These are phyloP conservation scores for Cutaneotrichosporon spelunceum DNA, from an alignment of 1,284 basidiomycete species.

Conservation along the genomic window DNA sequence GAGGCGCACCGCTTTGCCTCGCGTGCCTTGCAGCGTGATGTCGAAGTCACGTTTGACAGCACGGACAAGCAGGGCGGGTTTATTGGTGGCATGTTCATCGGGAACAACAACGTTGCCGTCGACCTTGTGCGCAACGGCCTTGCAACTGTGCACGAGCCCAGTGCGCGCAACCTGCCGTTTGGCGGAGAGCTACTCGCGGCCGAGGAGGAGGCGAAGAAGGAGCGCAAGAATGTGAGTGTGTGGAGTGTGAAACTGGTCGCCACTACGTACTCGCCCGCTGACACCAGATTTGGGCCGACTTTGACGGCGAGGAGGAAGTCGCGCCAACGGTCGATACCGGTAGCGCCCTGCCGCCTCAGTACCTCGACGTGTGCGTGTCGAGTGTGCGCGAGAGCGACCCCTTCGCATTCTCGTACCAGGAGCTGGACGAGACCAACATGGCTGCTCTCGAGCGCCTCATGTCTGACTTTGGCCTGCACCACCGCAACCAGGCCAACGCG, in stretches of 20 bases:
- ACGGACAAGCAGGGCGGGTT: conserved; percentile 95
- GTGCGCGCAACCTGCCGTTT: conserved; percentile 76
- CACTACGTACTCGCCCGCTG: conserved; percentile 4
- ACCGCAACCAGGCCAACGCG: conserved; percentile 61
- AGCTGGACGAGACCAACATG: conserved; percentile 78
- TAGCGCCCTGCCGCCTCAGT: conserved; percentile 69
- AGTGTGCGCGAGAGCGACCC: conserved; percentile 73
- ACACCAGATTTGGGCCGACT: conserved; percentile 74
- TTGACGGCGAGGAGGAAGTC: conserved; percentile 64
- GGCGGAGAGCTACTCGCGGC: conserved; percentile 75
- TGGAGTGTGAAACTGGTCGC: background rate
- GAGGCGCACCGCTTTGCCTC: conserved; percentile 81
- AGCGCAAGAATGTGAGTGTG: conserved; percentile 65
- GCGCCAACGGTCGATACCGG: conserved; percentile 48
- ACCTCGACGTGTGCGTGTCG: conserved; percentile 86
- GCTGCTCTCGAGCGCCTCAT: conserved; percentile 87
- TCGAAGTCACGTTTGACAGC: conserved; percentile 84
- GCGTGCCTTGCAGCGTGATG: conserved; percentile 87
- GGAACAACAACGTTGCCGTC: conserved; percentile 75
- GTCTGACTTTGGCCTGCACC: conserved; percentile 83
- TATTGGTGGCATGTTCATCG: conserved; percentile 82
- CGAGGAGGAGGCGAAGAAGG: conserved; percentile 76
- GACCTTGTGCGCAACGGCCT: conserved; percentile 71
- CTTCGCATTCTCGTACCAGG: conserved; percentile 88
- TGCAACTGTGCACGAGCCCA: conserved; percentile 80